Evolutionary conservation across 768 basidiomycete species (phyloP).

Genomic region (Phanerochaete carnosa): DNA sequence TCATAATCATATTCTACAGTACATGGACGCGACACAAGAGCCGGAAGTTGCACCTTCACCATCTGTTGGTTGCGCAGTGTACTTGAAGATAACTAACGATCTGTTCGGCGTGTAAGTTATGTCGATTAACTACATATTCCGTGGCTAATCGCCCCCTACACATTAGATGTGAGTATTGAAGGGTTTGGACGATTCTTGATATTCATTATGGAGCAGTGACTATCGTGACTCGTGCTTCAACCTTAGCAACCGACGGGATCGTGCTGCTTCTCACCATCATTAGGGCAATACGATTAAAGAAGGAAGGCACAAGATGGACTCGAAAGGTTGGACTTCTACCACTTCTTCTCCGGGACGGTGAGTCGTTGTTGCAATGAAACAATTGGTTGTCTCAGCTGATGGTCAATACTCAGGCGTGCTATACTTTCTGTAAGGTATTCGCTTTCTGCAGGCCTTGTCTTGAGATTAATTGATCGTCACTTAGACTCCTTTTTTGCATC

Average conservation of each 20-base stretch:
- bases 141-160: too few species aligned
- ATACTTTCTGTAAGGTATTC: conserved; percentile 5
- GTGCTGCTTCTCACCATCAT: conserved; percentile 13
- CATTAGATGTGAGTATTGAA: too few species aligned
- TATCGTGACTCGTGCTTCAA: conserved; percentile 10
- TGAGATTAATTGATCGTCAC: neutral
- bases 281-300: neutral
- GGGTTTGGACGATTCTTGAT: too few species aligned
- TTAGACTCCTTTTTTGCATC: conserved; percentile 10
- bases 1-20: neutral
- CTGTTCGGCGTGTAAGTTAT: too few species aligned
- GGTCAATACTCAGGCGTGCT: neutral
- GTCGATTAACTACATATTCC: too few species aligned
- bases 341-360: neutral
- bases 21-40: conserved; percentile 4
- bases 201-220: conserved; percentile 1
- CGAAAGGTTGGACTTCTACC: neutral
- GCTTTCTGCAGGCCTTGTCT: neutral
- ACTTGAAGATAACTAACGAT: too few species aligned
- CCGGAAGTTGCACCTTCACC: conserved; percentile 13
- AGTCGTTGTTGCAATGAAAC: neutral
- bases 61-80: conserved; percentile 16
- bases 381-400: neutral
- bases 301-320: neutral
- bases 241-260: conserved; percentile 10